Percentiles rank a stretch among this genome's conserved stretches.
These are phyloP conservation scores for Albugo candida DNA, from an alignment of 352 stramenopile species.

Conservation along the genomic window DNA sequence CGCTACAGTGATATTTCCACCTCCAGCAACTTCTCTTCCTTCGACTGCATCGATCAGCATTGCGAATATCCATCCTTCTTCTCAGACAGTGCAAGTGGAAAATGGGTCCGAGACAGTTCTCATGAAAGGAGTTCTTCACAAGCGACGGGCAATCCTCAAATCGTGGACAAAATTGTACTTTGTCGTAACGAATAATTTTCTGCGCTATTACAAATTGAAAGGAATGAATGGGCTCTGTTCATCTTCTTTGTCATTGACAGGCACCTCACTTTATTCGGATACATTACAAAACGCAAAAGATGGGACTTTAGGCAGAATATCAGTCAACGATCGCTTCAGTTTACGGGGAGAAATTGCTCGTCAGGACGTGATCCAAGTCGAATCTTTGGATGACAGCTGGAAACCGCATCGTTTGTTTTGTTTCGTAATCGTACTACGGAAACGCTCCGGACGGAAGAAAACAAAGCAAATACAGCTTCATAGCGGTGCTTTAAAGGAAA, in stretches of 20 bases:
- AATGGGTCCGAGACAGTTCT: no score
- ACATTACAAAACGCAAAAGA: constrained; percentile 15
- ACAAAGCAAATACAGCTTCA: no score
- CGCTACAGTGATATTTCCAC: no score
- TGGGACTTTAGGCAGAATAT: neutral
- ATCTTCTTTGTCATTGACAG: no score
- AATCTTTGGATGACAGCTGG: constrained; percentile 24
- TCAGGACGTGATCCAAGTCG: constrained; percentile 35
- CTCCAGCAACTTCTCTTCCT: no score
- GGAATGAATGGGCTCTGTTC: constrained; percentile 14
- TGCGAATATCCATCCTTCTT: no score
- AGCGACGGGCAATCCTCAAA: constrained; percentile 59
- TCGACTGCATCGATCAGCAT: no score
- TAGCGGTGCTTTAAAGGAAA: no score
- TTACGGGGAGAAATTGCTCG: constrained; percentile 41
- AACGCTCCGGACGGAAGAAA: constrained; percentile 15
- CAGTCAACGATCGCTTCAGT: no score
- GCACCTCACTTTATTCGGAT: no score
- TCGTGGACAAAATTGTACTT: constrained; percentile 51
- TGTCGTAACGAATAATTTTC: constrained; percentile 28
- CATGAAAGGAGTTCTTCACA: constrained; percentile 29
- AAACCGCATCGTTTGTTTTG: constrained; percentile 43
- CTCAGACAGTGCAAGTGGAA: no score
- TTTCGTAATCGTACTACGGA: constrained; percentile 41
- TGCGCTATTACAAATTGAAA: constrained; percentile 63